These are phyloP conservation scores for Decorospora gaudefroyi DNA, from an alignment of 2,329 filamentous ascomycete genomes.

Conservation along the genomic window DNA sequence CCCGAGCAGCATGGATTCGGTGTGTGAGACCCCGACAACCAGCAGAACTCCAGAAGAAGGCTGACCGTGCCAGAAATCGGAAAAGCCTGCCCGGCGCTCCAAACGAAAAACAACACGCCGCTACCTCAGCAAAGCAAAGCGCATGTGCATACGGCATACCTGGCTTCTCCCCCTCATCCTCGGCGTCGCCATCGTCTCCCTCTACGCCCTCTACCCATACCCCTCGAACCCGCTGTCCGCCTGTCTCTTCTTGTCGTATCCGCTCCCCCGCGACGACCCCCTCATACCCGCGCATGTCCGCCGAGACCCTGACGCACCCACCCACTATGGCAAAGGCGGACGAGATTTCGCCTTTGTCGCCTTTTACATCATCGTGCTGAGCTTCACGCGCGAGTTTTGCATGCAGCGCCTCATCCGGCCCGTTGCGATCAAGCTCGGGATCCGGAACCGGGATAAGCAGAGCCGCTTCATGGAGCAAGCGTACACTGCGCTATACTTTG, in stretches of 20 bases:
- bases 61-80: constrained; percentile 25
- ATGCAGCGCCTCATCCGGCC: constrained; percentile 89
- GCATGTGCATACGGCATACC: constrained; percentile 58
- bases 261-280: constrained; percentile 59
- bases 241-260: constrained; percentile 91
- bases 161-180: constrained; percentile 72
- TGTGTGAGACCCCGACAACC: constrained; percentile 22
- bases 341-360: constrained; percentile 84
- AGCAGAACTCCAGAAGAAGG: too few relatives aligned
- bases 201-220: constrained; percentile 76
- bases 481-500: constrained; percentile 93
- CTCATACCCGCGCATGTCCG: constrained; percentile 34
- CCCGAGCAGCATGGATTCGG: constrained; percentile 24
- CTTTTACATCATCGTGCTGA: constrained; percentile 88
- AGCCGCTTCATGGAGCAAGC: constrained; percentile 94
- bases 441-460: constrained; percentile 76
- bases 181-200: constrained; percentile 63
- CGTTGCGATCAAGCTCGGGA: constrained; percentile 69
- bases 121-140: constrained; percentile 53
- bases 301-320: constrained; percentile 47
- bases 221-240: constrained; percentile 76
- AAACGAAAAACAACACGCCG: constrained; percentile 55
- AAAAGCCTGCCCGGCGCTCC: constrained; percentile 44
- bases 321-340: constrained; percentile 84
- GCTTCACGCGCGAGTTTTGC: constrained; percentile 92